Conservation (phyloP, 257 asterid species). For the Rhazya stricta region DNA sequence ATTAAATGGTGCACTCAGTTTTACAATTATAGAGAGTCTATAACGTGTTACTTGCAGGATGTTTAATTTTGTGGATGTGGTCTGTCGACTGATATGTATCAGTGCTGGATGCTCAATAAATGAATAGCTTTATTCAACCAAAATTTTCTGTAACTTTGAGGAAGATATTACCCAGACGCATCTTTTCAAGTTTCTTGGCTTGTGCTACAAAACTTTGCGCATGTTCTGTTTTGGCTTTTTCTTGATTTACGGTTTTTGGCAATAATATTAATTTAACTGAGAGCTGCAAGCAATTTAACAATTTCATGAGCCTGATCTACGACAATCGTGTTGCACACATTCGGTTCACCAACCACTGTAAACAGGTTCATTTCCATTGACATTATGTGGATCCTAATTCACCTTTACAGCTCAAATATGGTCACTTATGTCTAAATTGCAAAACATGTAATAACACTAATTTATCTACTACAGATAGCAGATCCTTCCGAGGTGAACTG, state of each 20-base stretch:
- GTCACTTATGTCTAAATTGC: neutral
- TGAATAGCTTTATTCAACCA: neutral
- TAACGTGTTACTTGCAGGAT: neutral
- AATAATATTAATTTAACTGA: neutral
- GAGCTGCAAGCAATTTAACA: neutral
- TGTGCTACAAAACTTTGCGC: neutral
- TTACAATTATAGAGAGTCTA: neutral
- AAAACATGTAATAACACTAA: neutral
- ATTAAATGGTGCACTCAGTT: neutral
- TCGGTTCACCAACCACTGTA: neutral
- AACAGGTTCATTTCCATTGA: too few species aligned
- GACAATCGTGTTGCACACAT: neutral
- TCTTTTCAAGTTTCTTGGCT: neutral
- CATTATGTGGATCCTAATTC: neutral
- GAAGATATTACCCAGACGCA: too few species aligned
- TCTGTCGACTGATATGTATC: neutral
- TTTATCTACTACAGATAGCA: neutral
- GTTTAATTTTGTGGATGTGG: neutral
- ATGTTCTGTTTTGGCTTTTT: neutral
- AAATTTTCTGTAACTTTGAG: neutral
- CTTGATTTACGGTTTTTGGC: neutral
- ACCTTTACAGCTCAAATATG: neutral
- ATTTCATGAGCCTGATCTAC: neutral
- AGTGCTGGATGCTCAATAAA: neutral
- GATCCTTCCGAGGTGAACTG: neutral